phyloP scores from a whole-genome alignment of 352 stramenopile genomes.

The Globisporangium cystogenes region DNA sequence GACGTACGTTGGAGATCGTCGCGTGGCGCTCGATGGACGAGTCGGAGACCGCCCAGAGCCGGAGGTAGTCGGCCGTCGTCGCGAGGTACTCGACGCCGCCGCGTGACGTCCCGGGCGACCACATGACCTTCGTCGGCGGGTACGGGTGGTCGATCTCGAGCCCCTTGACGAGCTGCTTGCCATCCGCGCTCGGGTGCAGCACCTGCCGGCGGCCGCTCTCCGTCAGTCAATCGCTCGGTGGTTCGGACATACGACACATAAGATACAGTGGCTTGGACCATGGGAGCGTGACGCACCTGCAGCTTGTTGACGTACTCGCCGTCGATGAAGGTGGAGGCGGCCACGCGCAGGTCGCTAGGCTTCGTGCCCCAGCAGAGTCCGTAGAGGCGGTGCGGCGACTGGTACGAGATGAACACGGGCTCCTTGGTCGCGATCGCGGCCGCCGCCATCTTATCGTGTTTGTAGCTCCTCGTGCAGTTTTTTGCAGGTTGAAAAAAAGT shows the following conservation, averaged over 20 bases:
- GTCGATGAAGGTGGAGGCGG: slow-evolving; percentile 71
- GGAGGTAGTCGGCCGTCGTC: slow-evolving; percentile 81
- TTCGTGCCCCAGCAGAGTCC: slow-evolving; percentile 73
- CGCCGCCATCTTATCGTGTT: neutral
- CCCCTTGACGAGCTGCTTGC: slow-evolving; percentile 50
- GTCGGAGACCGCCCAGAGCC: slow-evolving; percentile 71
- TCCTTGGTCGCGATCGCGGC: neutral
- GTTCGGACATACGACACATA: too few relatives aligned
- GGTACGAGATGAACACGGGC: slow-evolving; percentile 66
- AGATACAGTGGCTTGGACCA: too few relatives aligned
- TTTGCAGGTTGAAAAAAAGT: too few relatives aligned
- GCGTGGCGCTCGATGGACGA: slow-evolving; percentile 70
- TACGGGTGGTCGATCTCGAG: slow-evolving; percentile 84
- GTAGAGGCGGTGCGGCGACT: slow-evolving; percentile 57
- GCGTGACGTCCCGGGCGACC: slow-evolving; percentile 52
- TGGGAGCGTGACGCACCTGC: slow-evolving; percentile 39
- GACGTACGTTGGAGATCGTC: slow-evolving; percentile 61
- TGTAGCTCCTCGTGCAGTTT: neutral
- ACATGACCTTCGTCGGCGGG: slow-evolving; percentile 86
- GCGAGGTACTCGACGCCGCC: slow-evolving; percentile 64
- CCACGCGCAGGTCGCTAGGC: slow-evolving; percentile 52
- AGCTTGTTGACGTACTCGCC: slow-evolving; percentile 87
- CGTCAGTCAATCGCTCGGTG: too few relatives aligned
- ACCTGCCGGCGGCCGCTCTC: slow-evolving; percentile 24
- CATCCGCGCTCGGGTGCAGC: slow-evolving; percentile 45